Base-by-base conservation (phyloP, 768 basidiomycete genomes). In the Lentinula edodes region DNA sequence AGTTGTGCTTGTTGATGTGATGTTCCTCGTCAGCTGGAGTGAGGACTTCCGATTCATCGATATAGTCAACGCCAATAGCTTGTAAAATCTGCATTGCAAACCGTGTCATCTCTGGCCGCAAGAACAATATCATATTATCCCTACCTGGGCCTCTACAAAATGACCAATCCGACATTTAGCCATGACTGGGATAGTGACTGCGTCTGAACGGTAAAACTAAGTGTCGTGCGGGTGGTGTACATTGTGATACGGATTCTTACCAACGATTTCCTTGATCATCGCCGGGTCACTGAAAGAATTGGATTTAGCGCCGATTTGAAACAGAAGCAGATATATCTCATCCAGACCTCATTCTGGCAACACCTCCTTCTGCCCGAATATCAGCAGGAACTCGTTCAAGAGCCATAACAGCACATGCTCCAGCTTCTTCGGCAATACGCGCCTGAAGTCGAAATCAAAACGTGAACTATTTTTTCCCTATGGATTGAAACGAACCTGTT, bases 351-450 rank as follows among this genome's bases (percentile, higher is more conserved):
- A 99, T 99, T 63, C 96, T 82, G 0, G 96, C 93, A 58, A 99
- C 96, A 62, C 96, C 96, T 36, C 96, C 96, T 71, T 92, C 80
- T 16, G 82, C 82, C 63, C 96, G 84, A 70, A 99, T 98, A 71
- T 98, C 94, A 12, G 95, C 95, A 9, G 96, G 96, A 3, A 99
- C 93, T 61, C 95, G 82, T 74, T 97, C 93, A 36, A 95, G 83
- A 4, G 93, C 93, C 96, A 99, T 98, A 64, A 99, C 96, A 62
- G 96, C 96, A 71, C 93, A 94, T 6, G 96, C 96, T 51, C 96
- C 96, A 8, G 96, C 96, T 71, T 95, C 93, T 71, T 98, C 96
- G 50, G 96, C 96, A 67, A 98, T 95, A 63, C 91, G 90, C 62
- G 96, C 96, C 89, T 95, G 65, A 20, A 7, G 15, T 52, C 5